Conservation (phyloP, 768 basidiomycete species). For the Mycena vitilis region DNA sequence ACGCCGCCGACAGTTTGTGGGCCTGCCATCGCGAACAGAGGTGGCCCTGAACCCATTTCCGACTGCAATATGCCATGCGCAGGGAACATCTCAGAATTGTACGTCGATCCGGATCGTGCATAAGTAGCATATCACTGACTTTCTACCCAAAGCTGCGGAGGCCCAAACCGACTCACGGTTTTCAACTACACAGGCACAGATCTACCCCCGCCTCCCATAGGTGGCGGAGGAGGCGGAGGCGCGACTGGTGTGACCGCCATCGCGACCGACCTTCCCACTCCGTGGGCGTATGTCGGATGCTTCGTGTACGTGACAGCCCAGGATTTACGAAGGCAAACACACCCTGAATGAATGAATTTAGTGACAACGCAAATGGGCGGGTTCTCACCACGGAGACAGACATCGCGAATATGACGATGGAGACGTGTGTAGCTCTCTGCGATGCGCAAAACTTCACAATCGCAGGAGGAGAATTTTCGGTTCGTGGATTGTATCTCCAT, state of each 20-base stretch:
- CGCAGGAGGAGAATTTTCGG: constrained; percentile 78
- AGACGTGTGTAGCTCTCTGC: constrained; percentile 73
- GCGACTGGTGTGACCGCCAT: constrained; percentile 55
- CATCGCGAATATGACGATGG: constrained; percentile 58
- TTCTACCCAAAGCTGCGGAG: constrained; percentile 61
- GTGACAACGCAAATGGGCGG: constrained; percentile 73
- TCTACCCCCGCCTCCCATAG: constrained; percentile 53
- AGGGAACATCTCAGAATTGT: constrained; percentile 70
- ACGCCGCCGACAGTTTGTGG: constrained; percentile 59
- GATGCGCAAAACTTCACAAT: constrained; percentile 64
- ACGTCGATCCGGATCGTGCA: neutral
- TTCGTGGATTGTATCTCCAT: constrained; percentile 45
- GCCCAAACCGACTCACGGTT: constrained; percentile 71
- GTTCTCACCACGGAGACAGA: constrained; percentile 56
- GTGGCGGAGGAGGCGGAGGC: constrained; percentile 44
- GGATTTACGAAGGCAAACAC: neutral
- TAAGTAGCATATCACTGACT: neutral
- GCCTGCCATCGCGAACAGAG: constrained; percentile 55
- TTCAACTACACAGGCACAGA: constrained; percentile 78
- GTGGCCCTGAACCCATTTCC: constrained; percentile 56
- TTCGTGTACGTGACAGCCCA: constrained; percentile 64
- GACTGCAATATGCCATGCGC: constrained; percentile 77
- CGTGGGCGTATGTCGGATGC: constrained; percentile 73
- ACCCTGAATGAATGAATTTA: constrained; percentile 35
- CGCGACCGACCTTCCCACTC: constrained; percentile 60